phyloP scores from a whole-genome alignment of 306 rosid species.

The Mucuna pruriens region DNA sequence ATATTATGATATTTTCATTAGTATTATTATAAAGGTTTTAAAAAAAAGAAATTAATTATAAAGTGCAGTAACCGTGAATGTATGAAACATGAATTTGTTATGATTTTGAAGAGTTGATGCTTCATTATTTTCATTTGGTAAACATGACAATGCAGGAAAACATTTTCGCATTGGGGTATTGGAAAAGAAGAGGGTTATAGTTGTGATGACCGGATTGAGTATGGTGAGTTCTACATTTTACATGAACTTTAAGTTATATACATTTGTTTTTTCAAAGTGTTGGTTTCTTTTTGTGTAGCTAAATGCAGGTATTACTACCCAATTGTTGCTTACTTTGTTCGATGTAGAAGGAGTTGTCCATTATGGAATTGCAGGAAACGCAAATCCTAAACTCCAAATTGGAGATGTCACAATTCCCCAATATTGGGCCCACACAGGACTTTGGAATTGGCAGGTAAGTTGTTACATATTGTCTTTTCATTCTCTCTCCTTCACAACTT shows the following conservation, averaged over 20 bases:
- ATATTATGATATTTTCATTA: no score
- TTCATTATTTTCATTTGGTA: not conserved
- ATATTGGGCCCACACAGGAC: constrained; percentile 79
- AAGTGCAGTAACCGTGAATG: no score
- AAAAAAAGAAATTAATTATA: no score
- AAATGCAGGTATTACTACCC: constrained; percentile 70
- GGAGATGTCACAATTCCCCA: constrained; percentile 80
- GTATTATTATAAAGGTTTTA: no score
- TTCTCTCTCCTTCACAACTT: no score
- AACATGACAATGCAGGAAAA: constrained; percentile 52
- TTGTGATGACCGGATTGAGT: constrained; percentile 71
- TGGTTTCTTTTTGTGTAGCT: constrained; percentile 48
- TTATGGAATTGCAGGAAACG: constrained; percentile 83
- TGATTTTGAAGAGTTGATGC: no score
- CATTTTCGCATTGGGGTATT: constrained; percentile 66
- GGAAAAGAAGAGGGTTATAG: constrained; percentile 52
- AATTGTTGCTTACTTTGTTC: constrained; percentile 62
- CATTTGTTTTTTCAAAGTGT: not conserved
- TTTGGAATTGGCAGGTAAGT: constrained; percentile 83
- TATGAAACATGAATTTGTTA: no score
- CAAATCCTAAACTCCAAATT: constrained; percentile 65
- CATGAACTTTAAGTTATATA: not conserved
- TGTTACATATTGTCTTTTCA: no score
- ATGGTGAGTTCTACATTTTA: constrained; percentile 53
- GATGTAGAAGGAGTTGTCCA: constrained; percentile 65